Conservation (phyloP, 371 early-diverging fungal species). For the Batkoa obscura region DNA sequence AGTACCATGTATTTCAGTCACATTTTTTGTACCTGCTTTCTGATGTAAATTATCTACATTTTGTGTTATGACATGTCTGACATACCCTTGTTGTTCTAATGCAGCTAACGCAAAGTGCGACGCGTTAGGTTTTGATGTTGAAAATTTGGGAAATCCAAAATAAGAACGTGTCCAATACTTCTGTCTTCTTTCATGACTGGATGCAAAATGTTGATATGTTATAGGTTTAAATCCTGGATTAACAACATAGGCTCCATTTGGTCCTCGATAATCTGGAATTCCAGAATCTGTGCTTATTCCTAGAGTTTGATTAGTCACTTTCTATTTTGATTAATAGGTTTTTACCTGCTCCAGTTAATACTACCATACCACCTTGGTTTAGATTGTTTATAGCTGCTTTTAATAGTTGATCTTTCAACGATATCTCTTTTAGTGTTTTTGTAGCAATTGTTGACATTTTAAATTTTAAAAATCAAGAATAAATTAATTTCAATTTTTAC, state of each 20-base stretch:
- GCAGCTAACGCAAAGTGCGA: slow-evolving; percentile 38
- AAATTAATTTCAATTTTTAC: too few species aligned
- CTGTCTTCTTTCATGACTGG: slow-evolving; percentile 35
- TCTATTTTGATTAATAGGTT: too few species aligned
- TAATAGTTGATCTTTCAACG: too few species aligned
- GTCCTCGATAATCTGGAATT: slow-evolving; percentile 80
- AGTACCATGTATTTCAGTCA: slow-evolving; percentile 76
- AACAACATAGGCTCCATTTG: slow-evolving; percentile 51
- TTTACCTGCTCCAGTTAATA: too few species aligned
- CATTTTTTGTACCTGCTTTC: slow-evolving; percentile 25
- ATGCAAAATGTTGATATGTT: slow-evolving; percentile 44
- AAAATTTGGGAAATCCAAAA: slow-evolving; percentile 57
- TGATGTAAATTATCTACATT: slow-evolving; percentile 77
- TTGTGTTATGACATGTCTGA: slow-evolving; percentile 57
- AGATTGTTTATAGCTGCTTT: too few species aligned
- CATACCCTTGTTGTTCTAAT: slow-evolving; percentile 20
- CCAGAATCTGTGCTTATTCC: slow-evolving; percentile 65
- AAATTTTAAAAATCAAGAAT: too few species aligned
- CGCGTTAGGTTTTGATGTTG: slow-evolving; percentile 42
- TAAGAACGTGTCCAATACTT: slow-evolving; percentile 87
- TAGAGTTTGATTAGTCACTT: too few species aligned
- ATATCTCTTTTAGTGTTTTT: too few species aligned
- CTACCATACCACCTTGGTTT: too few species aligned
- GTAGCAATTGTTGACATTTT: too few species aligned
- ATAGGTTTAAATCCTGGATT: slow-evolving; percentile 69